Evolutionary conservation across 1,139 yeast genomes (phyloP).

Genomic region (Suhomyces maxii): DNA sequence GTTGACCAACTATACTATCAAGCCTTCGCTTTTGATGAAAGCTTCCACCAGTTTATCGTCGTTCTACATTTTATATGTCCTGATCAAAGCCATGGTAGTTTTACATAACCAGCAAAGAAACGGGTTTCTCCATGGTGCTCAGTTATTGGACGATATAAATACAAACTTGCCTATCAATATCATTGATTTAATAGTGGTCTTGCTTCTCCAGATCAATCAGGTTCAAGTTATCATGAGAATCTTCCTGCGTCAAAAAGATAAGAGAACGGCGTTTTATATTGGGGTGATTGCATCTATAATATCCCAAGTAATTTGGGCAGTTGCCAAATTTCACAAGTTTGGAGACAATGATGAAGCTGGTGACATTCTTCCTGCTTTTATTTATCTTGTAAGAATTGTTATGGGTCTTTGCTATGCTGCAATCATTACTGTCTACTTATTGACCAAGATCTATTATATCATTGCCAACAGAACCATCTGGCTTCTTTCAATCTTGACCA

Average conservation of each 20-base stretch:
- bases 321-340: slow-evolving; percentile 52
- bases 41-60: slow-evolving; percentile 51
- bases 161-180: slow-evolving; percentile 51
- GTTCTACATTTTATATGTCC: slow-evolving; percentile 51
- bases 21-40: slow-evolving; percentile 50
- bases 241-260: slow-evolving; percentile 70
- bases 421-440: slow-evolving; percentile 57
- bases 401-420: slow-evolving; percentile 72
- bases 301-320: slow-evolving; percentile 70
- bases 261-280: slow-evolving; percentile 59
- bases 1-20: slow-evolving; percentile 58
- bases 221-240: slow-evolving; percentile 75
- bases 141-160: slow-evolving; percentile 50
- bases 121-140: slow-evolving; percentile 58
- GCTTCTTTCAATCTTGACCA: slow-evolving; percentile 59
- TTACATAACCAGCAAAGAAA: slow-evolving; percentile 50
- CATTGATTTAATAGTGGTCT: slow-evolving; percentile 62
- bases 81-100: slow-evolving; percentile 46
- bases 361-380: slow-evolving; percentile 74
- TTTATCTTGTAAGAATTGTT: slow-evolving; percentile 74
- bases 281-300: slow-evolving; percentile 60
- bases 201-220: slow-evolving; percentile 67
- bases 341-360: slow-evolving; percentile 43
- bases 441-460: slow-evolving; percentile 57
- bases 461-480: slow-evolving; percentile 49